Evolutionary conservation across 2,329 filamentous ascomycete genomes (phyloP).

Genomic region (Pestalotiopsis sp.): DNA sequence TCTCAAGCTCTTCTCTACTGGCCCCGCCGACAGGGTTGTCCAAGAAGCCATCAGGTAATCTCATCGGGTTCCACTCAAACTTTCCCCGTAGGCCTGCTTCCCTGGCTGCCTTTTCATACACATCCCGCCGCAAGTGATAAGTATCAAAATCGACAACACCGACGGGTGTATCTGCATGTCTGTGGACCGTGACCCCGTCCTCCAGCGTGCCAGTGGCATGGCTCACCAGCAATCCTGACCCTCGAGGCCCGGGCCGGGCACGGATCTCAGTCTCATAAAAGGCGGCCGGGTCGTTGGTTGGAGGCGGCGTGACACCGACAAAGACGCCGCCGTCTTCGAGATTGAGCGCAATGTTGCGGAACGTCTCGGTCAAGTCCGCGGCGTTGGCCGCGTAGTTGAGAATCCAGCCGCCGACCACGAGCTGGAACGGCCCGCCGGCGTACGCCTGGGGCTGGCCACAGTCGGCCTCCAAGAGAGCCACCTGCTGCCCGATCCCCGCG

Average conservation of each 20-base stretch:
- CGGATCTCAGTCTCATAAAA: constrained; percentile 4
- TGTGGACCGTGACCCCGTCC: constrained; percentile 4
- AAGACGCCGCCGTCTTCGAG: constrained; percentile 37
- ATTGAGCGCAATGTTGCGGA: constrained; percentile 34
- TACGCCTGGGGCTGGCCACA: constrained; percentile 28
- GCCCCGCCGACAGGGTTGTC: background rate
- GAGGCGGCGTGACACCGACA: constrained; percentile 28
- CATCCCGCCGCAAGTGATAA: constrained; percentile 30
- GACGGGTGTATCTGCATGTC: constrained; percentile 16
- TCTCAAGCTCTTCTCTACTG: background rate
- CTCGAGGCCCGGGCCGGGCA: background rate
- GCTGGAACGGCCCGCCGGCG: constrained; percentile 32
- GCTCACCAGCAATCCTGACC: background rate
- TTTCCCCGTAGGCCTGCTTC: constrained; percentile 29
- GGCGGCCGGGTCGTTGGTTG: constrained; percentile 16
- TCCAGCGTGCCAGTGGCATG: background rate
- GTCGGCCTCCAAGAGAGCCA: constrained; percentile 25
- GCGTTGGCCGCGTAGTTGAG: constrained; percentile 38
- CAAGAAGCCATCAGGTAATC: constrained; percentile 21
- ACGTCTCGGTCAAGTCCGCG: constrained; percentile 35
- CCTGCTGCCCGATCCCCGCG: constrained; percentile 13
- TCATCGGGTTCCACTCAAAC: constrained; percentile 27
- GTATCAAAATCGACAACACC: constrained; percentile 24
- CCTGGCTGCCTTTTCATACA: constrained; percentile 31
- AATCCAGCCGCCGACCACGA: constrained; percentile 39